A percentile compares a stretch with the other conserved stretches of the same genome.
These are phyloP conservation scores for Piper betle DNA, from an alignment of 164 flowering plant species.

Conservation along the genomic window DNA sequence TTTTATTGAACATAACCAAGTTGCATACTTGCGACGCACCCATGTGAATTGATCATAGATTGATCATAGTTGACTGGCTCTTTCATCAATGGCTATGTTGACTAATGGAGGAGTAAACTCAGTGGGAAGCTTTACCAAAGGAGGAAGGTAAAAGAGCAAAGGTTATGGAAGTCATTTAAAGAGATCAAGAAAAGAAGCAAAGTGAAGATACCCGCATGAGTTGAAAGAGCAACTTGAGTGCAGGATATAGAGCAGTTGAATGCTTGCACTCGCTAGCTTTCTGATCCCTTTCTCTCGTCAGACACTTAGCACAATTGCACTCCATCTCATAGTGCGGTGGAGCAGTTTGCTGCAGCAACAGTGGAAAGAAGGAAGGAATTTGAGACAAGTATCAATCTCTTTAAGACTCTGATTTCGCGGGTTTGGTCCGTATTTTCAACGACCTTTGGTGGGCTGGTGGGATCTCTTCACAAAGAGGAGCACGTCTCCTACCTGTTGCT, in stretches of 20 bases:
- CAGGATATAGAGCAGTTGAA: background rate
- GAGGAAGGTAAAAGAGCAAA: too few species aligned
- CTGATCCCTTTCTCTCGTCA: background rate
- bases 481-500: background rate
- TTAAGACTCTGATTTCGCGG: constrained; percentile 11
- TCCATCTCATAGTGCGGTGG: background rate
- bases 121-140: too few species aligned
- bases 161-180: too few species aligned
- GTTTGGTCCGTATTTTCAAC: constrained; percentile 20
- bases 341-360: constrained; percentile 9
- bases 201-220: constrained; percentile 8
- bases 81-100: too few species aligned
- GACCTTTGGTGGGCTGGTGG: constrained; percentile 11
- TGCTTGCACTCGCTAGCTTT: constrained; percentile 7
- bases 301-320: background rate
- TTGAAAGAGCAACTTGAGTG: constrained; percentile 16
- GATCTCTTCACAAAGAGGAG: background rate
- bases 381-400: constrained; percentile 9
- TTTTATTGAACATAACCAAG: too few species aligned
- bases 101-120: too few species aligned
- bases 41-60: too few species aligned
- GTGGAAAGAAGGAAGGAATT: constrained; percentile 11
- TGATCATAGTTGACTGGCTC: background rate
- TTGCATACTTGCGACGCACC: too few species aligned
- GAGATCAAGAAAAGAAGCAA: background rate